Base-by-base conservation (phyloP, 306 rosid genomes). In the Prunus kanzakura region DNA sequence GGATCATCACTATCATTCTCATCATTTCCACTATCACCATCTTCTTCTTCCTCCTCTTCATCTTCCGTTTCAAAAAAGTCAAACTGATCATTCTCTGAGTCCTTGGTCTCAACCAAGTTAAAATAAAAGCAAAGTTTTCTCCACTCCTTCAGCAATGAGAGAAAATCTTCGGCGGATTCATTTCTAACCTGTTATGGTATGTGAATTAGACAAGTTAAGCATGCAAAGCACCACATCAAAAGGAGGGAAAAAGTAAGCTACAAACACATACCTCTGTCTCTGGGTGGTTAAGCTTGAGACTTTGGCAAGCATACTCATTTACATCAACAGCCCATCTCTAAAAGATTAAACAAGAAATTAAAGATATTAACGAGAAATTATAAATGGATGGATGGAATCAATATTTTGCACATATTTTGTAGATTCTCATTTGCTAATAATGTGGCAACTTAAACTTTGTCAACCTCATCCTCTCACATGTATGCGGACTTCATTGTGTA, bases 291-390 rank as follows among this genome's bases (percentile, higher is more conserved):
- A 84, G 60, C 72, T 82, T 86, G 4, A 93, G 84, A 78, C 91
- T 82, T 29, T 85, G 63, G 66, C 92, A 88, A 8, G 98, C 98
- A 78, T 84, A 19, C 41, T 64, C 23, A 29, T 91, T 91, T 41
- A 86, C 4, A 71, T 93, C 98, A 52, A 93, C 93, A 1, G 98
- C 98, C 98, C 98, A 93, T 78, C 66, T 88, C 98, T 93, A 15
- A 41, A 60, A 30, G 15, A 56, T 29, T 22, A 62, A 62, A 78
- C 23, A 15, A 29, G 19, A 57, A 16, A n/a, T 6, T 51, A 19
- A 16, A 70, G 8, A 7, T 29, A 22, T 6, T 3, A 55, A 60
- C 1, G 14, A 11, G 11, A 6, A 8, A 51, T 8, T n/a, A 49
- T 13, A 5, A 49, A 52, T 15, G 20, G 57, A 52, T 14, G 19